Conservation (phyloP, 2,329 filamentous ascomycete species). For the Rhytidhysteron rufulum region DNA sequence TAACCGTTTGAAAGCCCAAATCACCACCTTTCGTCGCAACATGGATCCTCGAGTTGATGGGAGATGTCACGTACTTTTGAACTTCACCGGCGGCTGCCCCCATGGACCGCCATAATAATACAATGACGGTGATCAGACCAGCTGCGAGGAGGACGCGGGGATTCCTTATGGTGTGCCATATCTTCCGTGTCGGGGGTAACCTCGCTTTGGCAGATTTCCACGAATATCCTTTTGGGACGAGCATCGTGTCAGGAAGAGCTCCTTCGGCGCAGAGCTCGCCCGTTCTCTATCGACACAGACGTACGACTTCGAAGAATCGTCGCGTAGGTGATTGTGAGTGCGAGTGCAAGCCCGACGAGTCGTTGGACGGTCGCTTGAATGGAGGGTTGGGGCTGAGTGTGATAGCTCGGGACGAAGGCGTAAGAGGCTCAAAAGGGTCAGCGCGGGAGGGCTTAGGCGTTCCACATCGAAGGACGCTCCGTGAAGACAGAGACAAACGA, state of each 20-base stretch:
- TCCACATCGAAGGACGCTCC: neutral
- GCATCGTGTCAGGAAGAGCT: slow-evolving; percentile 54
- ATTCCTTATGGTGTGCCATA: slow-evolving; percentile 61
- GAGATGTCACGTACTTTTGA: slow-evolving; percentile 66
- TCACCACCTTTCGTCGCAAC: too few species aligned
- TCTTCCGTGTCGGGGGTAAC: slow-evolving; percentile 70
- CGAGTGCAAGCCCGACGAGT: neutral
- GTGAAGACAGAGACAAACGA: neutral
- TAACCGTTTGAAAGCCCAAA: neutral
- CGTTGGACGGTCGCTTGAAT: neutral
- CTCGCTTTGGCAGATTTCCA: slow-evolving; percentile 86
- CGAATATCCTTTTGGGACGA: slow-evolving; percentile 82
- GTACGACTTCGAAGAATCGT: neutral
- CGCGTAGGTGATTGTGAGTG: neutral
- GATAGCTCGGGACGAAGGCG: neutral
- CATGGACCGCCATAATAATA: slow-evolving; percentile 87
- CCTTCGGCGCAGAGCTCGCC: slow-evolving; percentile 15
- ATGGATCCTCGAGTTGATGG: neutral
- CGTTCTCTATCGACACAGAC: slow-evolving; percentile 3
- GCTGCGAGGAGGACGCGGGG: slow-evolving; percentile 75
- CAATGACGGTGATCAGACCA: slow-evolving; percentile 63
- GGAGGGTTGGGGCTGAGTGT: neutral
- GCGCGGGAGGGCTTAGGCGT: neutral
- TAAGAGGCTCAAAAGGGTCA: neutral
- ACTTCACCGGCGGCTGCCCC: slow-evolving; percentile 77